phyloP scores from a whole-genome alignment of 2,329 filamentous ascomycete genomes.

The Xylaria polymorpha region DNA sequence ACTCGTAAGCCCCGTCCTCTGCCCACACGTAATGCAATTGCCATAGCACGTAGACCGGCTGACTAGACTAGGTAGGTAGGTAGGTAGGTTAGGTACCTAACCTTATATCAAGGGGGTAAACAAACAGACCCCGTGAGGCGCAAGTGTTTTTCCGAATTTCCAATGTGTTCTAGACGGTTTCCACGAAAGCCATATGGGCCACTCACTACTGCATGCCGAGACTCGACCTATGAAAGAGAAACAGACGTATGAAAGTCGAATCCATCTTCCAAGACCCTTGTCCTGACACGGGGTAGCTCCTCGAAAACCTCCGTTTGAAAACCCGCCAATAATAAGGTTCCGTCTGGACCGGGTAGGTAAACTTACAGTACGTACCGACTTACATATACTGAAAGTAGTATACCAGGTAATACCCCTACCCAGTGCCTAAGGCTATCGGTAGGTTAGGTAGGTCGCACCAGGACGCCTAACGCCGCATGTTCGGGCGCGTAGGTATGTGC shows the following conservation, averaged over 20 bases:
- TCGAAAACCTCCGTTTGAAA: not conserved
- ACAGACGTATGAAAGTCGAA: not conserved
- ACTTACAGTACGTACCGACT: not conserved
- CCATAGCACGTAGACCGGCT: not conserved
- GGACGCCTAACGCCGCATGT: not conserved
- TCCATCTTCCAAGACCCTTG: not conserved
- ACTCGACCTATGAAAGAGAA: slow-evolving; percentile 9
- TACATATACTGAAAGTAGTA: not conserved
- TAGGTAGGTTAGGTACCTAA: too few species aligned
- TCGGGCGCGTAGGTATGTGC: slow-evolving; percentile 4
- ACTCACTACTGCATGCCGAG: slow-evolving; percentile 13
- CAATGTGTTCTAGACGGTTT: slow-evolving; percentile 19
- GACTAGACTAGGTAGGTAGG: not conserved
- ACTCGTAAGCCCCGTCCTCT: slow-evolving; percentile 28
- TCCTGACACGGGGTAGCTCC: slow-evolving; percentile 5
- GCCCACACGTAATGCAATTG: slow-evolving; percentile 15
- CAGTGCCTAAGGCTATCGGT: too few species aligned
- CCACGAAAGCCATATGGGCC: not conserved
- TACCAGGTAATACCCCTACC: not conserved
- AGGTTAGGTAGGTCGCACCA: too few species aligned
- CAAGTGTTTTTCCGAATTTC: not conserved
- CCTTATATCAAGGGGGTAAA: not conserved
- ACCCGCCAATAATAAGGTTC: not conserved
- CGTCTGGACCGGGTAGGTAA: not conserved
- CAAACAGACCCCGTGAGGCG: not conserved